Base-by-base conservation (phyloP, 2,329 filamentous ascomycete genomes). In the Exophiala aquamarina region DNA sequence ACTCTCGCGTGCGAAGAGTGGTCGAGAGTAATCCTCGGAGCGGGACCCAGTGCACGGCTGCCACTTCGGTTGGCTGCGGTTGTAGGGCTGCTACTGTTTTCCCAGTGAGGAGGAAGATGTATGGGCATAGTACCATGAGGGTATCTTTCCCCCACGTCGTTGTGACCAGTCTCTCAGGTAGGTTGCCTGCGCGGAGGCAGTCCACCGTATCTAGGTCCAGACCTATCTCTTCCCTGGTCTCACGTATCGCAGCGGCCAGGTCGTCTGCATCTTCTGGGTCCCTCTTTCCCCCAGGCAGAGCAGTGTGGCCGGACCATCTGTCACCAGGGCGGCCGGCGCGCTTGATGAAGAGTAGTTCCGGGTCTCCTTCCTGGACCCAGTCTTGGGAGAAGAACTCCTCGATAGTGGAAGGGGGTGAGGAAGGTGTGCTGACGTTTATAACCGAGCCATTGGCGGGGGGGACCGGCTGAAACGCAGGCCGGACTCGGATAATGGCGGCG, bases 291-390 rank as follows among this genome's bases (percentile, higher is more conserved):
- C 84, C 84, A 0, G 84, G 84, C 3, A 87, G 66, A 0, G 84
- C 84, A 47, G 86, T 78, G 68, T 87, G 84, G 3, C 79, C 77
- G 1, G 81, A 85, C 84, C 84, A 87, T 47, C 82, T 72, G 63
- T 87, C 84, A 6, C 83, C 82, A 44, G 75, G 71, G 29, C 84
- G 71, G 3, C 82, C 75, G 2, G 84, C 79, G 36, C 84, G 72
- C 61, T 87, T 87, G 63, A 87, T 87, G 63, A 87, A 86, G 3
- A 87, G 71, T n/a, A 83, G 70, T 63, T 87, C 84, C 0, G 83
- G 79, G 51, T 83, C 79, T 18, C 83, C 83, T 62, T 83, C 67
- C 54, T 78, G 74, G 5, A 84, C 81, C 84, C 84, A 87, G 13
- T 74, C 63, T 57, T 83, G 81, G 2, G 70, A 66, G 61, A 86